phyloP scores from a whole-genome alignment of 2,329 filamentous ascomycete species.

The Endoconidiophora laricicola region DNA sequence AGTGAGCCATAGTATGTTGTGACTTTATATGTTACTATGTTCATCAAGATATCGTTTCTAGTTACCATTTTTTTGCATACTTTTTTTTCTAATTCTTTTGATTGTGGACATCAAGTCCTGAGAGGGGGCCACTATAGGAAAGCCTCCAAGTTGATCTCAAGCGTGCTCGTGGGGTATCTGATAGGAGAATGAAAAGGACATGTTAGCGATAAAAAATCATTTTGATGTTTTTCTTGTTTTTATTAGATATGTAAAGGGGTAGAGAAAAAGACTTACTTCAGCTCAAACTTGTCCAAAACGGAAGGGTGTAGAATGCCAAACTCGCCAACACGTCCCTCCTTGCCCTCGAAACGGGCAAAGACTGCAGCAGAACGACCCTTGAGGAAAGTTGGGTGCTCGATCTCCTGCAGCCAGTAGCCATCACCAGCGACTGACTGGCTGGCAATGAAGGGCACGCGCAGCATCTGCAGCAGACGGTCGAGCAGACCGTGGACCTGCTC shows the following conservation, averaged over 20 bases:
- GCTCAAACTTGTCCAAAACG: slow-evolving; percentile 83
- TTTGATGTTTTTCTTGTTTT: neutral
- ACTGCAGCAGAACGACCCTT: slow-evolving; percentile 76
- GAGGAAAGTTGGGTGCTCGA: slow-evolving; percentile 85
- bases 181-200: slow-evolving; percentile 15
- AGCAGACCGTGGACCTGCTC: slow-evolving; percentile 89
- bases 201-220: neutral
- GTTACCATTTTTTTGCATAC: slow-evolving; percentile 11
- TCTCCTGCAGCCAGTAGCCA: slow-evolving; percentile 88
- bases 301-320: slow-evolving; percentile 90
- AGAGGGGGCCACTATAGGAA: slow-evolving; percentile 47
- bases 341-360: slow-evolving; percentile 56
- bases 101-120: slow-evolving; percentile 10
- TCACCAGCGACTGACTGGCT: slow-evolving; percentile 38
- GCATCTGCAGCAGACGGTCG: slow-evolving; percentile 83
- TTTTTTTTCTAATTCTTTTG: slow-evolving; percentile 11
- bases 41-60: neutral
- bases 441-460: slow-evolving; percentile 65
- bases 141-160: slow-evolving; percentile 88
- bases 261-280: slow-evolving; percentile 40
- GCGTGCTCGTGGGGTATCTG: slow-evolving; percentile 77
- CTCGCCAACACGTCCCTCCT: slow-evolving; percentile 58
- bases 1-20: neutral
- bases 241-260: neutral
- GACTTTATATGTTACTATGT: neutral